Percentiles rank a stretch among this genome's conserved stretches.
Conservation (phyloP, 371 early-diverging fungal genomes). For the Sporodiniella umbellata region DNA sequence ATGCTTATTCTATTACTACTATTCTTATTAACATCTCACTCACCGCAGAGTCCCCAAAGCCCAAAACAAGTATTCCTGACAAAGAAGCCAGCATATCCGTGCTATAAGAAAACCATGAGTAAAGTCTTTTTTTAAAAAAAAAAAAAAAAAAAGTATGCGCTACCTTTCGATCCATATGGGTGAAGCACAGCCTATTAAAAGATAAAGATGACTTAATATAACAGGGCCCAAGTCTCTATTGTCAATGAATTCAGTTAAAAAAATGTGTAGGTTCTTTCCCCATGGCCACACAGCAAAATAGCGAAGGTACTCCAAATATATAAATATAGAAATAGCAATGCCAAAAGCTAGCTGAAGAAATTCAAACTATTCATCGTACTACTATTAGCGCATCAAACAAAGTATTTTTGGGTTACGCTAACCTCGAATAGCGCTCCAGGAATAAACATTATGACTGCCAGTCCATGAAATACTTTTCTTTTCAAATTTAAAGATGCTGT, state of each 20-base stretch:
- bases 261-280: slow-evolving; percentile 65
- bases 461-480: slow-evolving; percentile 76
- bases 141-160: background rate
- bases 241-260: slow-evolving; percentile 78
- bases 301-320: slow-evolving; percentile 79
- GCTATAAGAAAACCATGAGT: slow-evolving; percentile 24
- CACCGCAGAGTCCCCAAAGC: slow-evolving; percentile 85
- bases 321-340: slow-evolving; percentile 68
- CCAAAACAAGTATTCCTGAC: slow-evolving; percentile 81
- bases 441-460: background rate
- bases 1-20: background rate
- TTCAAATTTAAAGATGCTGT: slow-evolving; percentile 60
- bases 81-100: slow-evolving; percentile 52
- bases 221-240: slow-evolving; percentile 76
- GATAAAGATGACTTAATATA: slow-evolving; percentile 86
- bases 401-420: slow-evolving; percentile 24
- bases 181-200: slow-evolving; percentile 85
- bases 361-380: too few species aligned
- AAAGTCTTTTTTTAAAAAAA: background rate
- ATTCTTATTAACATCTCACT: too few species aligned
- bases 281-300: slow-evolving; percentile 72
- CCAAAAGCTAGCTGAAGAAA: slow-evolving; percentile 83
- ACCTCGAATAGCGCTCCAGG: slow-evolving; percentile 62
- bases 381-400: too few species aligned
- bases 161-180: slow-evolving; percentile 85